A percentile compares a stretch with the other conserved stretches of the same genome.
Conservation (phyloP, 1,284 basidiomycete species). For the Rhodotorula glutinis region DNA sequence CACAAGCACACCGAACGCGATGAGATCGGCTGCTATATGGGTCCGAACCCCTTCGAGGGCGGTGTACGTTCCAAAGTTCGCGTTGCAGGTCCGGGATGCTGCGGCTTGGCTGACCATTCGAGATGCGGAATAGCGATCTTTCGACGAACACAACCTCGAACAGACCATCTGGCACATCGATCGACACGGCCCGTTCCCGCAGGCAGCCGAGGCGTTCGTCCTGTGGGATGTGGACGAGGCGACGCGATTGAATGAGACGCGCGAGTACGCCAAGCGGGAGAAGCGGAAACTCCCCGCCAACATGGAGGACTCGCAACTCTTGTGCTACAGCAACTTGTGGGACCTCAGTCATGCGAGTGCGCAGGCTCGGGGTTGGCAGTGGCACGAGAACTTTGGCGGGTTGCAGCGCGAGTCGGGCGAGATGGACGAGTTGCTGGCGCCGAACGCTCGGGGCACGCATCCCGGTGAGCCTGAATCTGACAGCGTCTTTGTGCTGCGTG, state of each 20-base stretch:
- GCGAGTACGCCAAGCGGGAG: constrained; percentile 13
- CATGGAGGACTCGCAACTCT: constrained; percentile 21
- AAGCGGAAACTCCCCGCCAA: constrained; percentile 20
- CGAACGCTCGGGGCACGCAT: constrained; percentile 11
- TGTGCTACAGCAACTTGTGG: constrained; percentile 37
- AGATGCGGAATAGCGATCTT: too few relatives aligned
- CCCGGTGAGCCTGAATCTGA: constrained; percentile 6
- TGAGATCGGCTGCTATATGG: constrained; percentile 31
- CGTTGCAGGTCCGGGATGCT: too few relatives aligned
- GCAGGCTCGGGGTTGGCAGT: constrained; percentile 3
- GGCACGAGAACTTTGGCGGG: constrained; percentile 16
- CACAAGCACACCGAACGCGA: constrained; percentile 20
- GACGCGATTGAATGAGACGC: constrained; percentile 9
- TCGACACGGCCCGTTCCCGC: not conserved
- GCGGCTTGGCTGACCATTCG: too few relatives aligned
- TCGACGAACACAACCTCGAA: constrained; percentile 34
- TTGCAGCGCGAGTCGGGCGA: constrained; percentile 11
- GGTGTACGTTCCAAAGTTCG: too few relatives aligned
- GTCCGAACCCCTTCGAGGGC: constrained; percentile 27
- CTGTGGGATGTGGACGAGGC: constrained; percentile 26
- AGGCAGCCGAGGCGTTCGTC: constrained; percentile 19
- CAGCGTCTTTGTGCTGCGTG: too few relatives aligned
- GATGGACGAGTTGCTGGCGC: constrained; percentile 15
- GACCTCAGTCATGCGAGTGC: constrained; percentile 25
- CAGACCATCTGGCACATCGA: constrained; percentile 19